phyloP scores from a whole-genome alignment of 1,139 yeast species.

The Scheffersomyces illinoinensis region DNA sequence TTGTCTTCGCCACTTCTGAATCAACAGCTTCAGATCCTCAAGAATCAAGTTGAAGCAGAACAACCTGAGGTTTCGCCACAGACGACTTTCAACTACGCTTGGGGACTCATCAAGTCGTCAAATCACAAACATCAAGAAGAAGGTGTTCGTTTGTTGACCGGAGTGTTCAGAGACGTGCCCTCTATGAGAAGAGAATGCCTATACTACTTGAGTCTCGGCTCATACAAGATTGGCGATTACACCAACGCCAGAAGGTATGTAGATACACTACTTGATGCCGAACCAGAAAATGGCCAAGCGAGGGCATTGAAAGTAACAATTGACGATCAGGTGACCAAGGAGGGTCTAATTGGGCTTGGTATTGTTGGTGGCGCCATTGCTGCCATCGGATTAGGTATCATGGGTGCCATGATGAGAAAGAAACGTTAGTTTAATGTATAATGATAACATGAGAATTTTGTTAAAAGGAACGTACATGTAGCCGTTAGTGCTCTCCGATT shows the following conservation, averaged over 20 bases:
- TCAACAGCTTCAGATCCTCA: slow-evolving; percentile 73
- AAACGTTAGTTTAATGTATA: slow-evolving; percentile 20
- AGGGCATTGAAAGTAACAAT: slow-evolving; percentile 68
- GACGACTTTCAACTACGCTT: slow-evolving; percentile 89
- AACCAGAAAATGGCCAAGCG: slow-evolving; percentile 85
- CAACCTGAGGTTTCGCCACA: slow-evolving; percentile 79
- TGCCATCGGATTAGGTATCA: slow-evolving; percentile 74
- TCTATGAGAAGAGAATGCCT: slow-evolving; percentile 85
- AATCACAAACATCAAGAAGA: slow-evolving; percentile 64
- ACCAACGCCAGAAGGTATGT: slow-evolving; percentile 83
- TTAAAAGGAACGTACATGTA: background rate
- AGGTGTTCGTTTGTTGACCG: slow-evolving; percentile 77
- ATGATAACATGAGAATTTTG: background rate
- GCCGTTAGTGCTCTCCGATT: background rate
- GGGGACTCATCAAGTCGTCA: slow-evolving; percentile 86
- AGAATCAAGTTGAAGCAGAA: slow-evolving; percentile 78
- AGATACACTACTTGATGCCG: slow-evolving; percentile 72
- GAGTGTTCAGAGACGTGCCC: slow-evolving; percentile 75
- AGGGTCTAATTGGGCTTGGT: slow-evolving; percentile 87
- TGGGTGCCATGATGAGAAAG: slow-evolving; percentile 56
- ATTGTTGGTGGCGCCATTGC: slow-evolving; percentile 73
- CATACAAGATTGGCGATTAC: slow-evolving; percentile 86
- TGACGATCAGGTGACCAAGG: slow-evolving; percentile 81
- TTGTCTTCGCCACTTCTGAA: slow-evolving; percentile 60
- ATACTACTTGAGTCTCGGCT: slow-evolving; percentile 85